Conservation (phyloP, 2,329 filamentous ascomycete genomes). For the Xylaria sp. region DNA sequence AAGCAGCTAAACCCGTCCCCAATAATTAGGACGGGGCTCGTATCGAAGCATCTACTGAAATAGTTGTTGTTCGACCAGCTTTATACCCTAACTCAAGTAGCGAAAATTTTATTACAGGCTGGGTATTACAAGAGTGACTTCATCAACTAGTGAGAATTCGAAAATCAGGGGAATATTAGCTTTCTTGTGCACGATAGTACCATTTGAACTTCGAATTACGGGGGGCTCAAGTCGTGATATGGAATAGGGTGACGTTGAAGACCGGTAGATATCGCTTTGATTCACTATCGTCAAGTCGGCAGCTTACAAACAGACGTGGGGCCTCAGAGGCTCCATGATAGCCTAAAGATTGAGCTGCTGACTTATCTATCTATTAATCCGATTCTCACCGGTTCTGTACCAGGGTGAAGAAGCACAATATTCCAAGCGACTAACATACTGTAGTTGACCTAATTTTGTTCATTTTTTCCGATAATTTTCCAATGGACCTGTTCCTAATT, state of each 20-base stretch:
- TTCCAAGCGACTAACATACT: constrained; percentile 7
- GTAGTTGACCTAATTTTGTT: background rate
- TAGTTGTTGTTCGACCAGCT: no score
- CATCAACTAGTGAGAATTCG: background rate
- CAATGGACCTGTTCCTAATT: background rate
- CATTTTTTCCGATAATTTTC: background rate
- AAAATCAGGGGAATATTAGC: no score
- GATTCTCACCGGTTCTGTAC: background rate
- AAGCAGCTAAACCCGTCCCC: no score
- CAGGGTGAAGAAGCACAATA: background rate
- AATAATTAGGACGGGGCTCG: no score
- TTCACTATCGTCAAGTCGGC: background rate
- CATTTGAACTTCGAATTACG: background rate
- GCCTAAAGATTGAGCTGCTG: constrained; percentile 12
- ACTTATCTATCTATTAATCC: constrained; percentile 29
- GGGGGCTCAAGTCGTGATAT: background rate
- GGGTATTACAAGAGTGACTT: no score
- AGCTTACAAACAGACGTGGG: background rate
- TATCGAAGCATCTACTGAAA: no score
- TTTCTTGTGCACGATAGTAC: no score
- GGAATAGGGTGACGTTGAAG: background rate
- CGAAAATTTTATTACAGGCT: no score
- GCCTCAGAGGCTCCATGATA: background rate
- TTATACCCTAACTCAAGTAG: no score
- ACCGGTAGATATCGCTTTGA: background rate